A percentile compares a stretch with the other conserved stretches of the same genome.
These are phyloP conservation scores for Hordeum vulgare DNA, from an alignment of 176 grass and related monocot species.

Conservation along the genomic window DNA sequence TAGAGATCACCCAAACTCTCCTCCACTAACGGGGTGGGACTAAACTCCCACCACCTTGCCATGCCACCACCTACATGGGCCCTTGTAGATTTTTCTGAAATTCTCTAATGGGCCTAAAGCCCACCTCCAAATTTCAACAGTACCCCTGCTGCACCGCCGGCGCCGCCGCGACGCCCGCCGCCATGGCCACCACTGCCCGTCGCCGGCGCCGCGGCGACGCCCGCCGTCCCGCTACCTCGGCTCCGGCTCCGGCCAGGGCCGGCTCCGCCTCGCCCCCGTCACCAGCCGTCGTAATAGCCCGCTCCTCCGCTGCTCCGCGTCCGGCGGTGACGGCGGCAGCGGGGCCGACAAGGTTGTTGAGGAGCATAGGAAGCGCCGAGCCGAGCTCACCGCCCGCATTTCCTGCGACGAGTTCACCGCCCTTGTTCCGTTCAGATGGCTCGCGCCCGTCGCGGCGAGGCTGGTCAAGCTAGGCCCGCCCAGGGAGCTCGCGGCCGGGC, in stretches of 20 bases:
- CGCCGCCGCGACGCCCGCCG: no score
- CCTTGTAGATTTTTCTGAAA: no score
- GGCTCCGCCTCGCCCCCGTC: not conserved
- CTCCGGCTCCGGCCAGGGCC: no score
- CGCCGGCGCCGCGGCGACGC: no score
- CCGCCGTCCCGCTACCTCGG: conserved; percentile 2
- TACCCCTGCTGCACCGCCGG: no score
- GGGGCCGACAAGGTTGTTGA: conserved; percentile 36
- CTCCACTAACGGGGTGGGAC: no score
- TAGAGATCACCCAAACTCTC: no score
- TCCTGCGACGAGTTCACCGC: conserved; percentile 89
- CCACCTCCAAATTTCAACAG: no score
- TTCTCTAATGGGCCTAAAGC: no score
- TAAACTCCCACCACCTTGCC: no score
- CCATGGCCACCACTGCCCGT: no score
- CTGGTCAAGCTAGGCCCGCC: conserved; percentile 45
- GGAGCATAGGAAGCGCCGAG: conserved; percentile 48
- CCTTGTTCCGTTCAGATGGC: conserved; percentile 40
- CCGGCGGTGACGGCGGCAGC: conserved; percentile 10
- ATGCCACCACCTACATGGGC: no score
- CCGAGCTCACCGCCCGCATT: conserved; percentile 74
- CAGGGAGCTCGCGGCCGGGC: conserved; percentile 34
- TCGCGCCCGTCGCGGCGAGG: conserved; percentile 26
- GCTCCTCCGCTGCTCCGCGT: conserved; percentile 46
- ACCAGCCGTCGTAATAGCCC: not conserved